A percentile compares a stretch with the other conserved stretches of the same genome.
phyloP scores from a whole-genome alignment of 2,329 filamentous ascomycete genomes.

The Hymenoscyphus repandus region DNA sequence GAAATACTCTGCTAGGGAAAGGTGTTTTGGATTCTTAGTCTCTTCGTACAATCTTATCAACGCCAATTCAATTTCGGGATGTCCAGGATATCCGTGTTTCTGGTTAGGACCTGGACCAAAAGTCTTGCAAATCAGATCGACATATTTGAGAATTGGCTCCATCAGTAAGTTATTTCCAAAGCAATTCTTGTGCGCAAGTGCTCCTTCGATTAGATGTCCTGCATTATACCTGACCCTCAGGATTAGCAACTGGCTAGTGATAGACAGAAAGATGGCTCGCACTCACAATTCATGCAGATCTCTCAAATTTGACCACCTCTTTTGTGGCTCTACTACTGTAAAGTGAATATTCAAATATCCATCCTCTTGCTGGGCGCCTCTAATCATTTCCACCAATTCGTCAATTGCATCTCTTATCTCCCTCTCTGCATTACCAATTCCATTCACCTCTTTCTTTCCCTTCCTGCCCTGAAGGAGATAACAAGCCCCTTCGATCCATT shows the following conservation, averaged over 20 bases:
- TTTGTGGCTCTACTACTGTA: constrained; percentile 50
- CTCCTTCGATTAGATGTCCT: constrained; percentile 57
- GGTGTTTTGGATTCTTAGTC: constrained; percentile 35
- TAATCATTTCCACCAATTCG: constrained; percentile 54
- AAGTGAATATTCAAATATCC: constrained; percentile 62
- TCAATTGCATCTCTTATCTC: constrained; percentile 46
- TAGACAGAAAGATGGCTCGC: not conserved
- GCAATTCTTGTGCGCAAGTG: constrained; percentile 48
- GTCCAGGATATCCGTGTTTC: constrained; percentile 54
- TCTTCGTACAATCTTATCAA: constrained; percentile 40
- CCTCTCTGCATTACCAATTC: not conserved
- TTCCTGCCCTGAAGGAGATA: constrained; percentile 44
- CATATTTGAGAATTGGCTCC: constrained; percentile 48
- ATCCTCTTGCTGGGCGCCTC: constrained; percentile 50
- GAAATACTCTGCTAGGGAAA: constrained; percentile 50
- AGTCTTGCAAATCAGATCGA: constrained; percentile 43
- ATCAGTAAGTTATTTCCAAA: constrained; percentile 48
- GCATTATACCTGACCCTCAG: constrained; percentile 45
- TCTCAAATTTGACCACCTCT: constrained; percentile 52
- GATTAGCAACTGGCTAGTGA: not conserved
- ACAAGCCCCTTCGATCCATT: constrained; percentile 59
- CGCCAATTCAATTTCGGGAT: constrained; percentile 50
- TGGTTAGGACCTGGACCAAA: constrained; percentile 48
- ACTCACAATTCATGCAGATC: constrained; percentile 57
- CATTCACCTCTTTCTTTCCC: constrained; percentile 26